Conservation (phyloP, 345 rosid genomes). For the Heritiera littoralis region DNA sequence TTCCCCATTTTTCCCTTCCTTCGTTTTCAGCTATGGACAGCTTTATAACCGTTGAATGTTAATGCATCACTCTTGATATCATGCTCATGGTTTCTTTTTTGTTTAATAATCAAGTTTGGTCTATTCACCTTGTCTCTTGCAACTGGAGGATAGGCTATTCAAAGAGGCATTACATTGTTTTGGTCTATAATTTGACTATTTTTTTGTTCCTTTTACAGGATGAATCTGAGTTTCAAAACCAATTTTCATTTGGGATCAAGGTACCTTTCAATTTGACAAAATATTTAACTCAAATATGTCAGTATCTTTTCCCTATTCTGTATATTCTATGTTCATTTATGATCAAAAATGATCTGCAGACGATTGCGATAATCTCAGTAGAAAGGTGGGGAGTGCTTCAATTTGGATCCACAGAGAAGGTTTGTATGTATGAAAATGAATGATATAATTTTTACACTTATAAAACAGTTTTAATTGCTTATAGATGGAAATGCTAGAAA, state of each 20-base stretch:
- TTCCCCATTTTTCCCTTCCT: not conserved
- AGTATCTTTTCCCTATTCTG: not conserved
- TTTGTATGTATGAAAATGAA: conserved; percentile 31
- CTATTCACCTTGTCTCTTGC: not conserved
- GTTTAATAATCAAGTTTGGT: not conserved
- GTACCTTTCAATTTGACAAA: conserved; percentile 26
- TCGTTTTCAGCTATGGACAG: not conserved
- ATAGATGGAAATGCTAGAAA: not conserved
- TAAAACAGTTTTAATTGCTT: not conserved
- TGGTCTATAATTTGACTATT: not conserved
- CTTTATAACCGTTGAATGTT: not conserved
- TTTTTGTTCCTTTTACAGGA: conserved; percentile 32
- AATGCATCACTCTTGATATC: not conserved
- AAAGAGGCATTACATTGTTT: conserved; percentile 4
- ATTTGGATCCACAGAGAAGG: conserved; percentile 83
- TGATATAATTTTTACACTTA: conserved; percentile 1
- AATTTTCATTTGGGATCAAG: conserved; percentile 56
- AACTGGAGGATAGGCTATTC: not conserved
- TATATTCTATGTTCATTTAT: conserved; percentile 9
- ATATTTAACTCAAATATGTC: not conserved
- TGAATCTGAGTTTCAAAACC: conserved; percentile 38
- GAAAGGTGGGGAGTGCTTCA: conserved; percentile 69
- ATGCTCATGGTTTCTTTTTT: not conserved
- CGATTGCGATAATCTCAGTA: conserved; percentile 63
- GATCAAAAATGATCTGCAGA: conserved; percentile 47